phyloP scores from a whole-genome alignment of 768 basidiomycete genomes.

The Vishniacozyma victoriae region DNA sequence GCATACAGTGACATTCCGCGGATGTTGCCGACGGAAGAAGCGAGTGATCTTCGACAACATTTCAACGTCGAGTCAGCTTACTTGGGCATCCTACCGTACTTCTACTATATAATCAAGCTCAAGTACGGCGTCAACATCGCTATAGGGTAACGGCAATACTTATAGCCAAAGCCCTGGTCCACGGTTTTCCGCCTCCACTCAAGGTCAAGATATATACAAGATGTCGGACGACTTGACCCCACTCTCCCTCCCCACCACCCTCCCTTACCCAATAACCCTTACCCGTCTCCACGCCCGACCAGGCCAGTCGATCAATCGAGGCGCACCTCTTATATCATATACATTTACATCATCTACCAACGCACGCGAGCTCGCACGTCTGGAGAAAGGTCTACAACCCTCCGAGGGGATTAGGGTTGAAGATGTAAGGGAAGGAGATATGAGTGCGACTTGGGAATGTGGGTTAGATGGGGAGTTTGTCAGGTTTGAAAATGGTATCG shows the following conservation, averaged over 20 bases:
- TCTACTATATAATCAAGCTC: too few relatives aligned
- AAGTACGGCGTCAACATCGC: too few relatives aligned
- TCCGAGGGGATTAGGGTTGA: slow-evolving; percentile 12
- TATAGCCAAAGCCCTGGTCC: too few relatives aligned
- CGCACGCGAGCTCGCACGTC: slow-evolving; percentile 3
- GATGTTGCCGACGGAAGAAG: too few relatives aligned
- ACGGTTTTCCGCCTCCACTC: too few relatives aligned
- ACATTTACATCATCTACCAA: slow-evolving; percentile 61
- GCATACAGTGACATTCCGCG: too few relatives aligned
- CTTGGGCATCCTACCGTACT: too few relatives aligned
- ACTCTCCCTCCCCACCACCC: slow-evolving; percentile 65
- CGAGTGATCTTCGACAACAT: too few relatives aligned
- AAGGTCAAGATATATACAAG: too few relatives aligned
- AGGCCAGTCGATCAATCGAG: slow-evolving; percentile 56
- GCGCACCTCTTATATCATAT: slow-evolving; percentile 66
- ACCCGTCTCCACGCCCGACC: slow-evolving; percentile 59
- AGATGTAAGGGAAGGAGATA: slow-evolving; percentile 55
- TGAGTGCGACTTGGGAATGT: slow-evolving; percentile 87
- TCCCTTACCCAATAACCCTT: slow-evolving; percentile 83
- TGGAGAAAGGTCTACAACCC: not conserved
- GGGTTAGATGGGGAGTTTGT: slow-evolving; percentile 72
- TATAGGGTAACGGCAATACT: too few relatives aligned
- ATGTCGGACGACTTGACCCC: slow-evolving; percentile 53
- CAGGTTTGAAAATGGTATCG: slow-evolving; percentile 53
- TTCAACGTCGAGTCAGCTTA: too few relatives aligned